These are phyloP conservation scores for Chlorella vulgaris DNA, from an alignment of 139 green algal genomes.

Conservation along the genomic window DNA sequence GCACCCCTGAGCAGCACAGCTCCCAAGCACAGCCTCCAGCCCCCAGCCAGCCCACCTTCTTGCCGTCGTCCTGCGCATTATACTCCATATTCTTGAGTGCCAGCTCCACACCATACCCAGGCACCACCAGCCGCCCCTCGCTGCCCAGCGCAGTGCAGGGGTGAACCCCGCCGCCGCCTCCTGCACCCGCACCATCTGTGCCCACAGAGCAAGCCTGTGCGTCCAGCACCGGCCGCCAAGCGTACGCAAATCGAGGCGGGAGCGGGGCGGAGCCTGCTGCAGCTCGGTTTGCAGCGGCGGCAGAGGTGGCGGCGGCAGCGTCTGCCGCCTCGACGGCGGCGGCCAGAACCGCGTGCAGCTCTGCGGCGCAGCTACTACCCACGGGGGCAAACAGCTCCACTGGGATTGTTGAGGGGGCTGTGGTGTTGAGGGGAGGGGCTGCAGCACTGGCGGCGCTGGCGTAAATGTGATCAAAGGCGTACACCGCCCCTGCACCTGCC, in stretches of 20 bases:
- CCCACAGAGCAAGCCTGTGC: not conserved
- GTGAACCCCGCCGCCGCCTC: not conserved
- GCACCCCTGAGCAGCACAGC: not conserved
- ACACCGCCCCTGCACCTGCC: slow-evolving; percentile 35
- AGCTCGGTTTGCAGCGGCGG: not conserved
- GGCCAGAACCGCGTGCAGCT: slow-evolving; percentile 53
- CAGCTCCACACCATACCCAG: slow-evolving; percentile 92
- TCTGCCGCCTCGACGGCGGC: slow-evolving; percentile 68
- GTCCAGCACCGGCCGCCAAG: slow-evolving; percentile 61
- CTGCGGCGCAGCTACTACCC: not conserved
- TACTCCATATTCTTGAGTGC: slow-evolving; percentile 99
- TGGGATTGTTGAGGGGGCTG: not conserved
- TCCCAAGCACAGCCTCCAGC: not conserved
- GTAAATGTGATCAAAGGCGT: slow-evolving; percentile 70
- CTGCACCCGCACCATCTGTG: not conserved
- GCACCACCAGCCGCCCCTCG: slow-evolving; percentile 49
- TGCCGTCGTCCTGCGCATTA: slow-evolving; percentile 89
- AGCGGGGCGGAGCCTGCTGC: too few relatives aligned
- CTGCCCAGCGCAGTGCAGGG: slow-evolving; percentile 43
- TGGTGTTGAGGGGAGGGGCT: slow-evolving; percentile 18
- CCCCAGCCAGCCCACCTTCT: slow-evolving; percentile 40
- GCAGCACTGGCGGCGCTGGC: not conserved
- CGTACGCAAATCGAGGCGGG: slow-evolving; percentile 57
- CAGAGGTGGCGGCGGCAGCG: slow-evolving; percentile 38
- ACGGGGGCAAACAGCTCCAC: slow-evolving; percentile 18